Base-by-base conservation (phyloP, 768 basidiomycete genomes). In the Xanthoconium stramineum region DNA sequence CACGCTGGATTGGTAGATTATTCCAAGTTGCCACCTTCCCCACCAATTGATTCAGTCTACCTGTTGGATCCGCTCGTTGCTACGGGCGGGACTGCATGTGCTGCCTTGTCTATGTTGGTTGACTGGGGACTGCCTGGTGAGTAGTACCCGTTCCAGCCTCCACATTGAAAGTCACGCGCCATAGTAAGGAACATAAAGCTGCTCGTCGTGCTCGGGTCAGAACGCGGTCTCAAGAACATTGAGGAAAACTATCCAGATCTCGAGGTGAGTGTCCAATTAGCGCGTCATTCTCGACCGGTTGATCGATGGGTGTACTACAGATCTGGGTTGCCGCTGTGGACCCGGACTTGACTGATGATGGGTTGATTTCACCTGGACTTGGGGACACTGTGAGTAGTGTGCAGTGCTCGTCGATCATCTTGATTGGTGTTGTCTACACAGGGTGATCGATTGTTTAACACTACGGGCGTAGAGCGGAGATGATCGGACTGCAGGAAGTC, bases 31-130 rank as follows among this genome's bases (percentile, higher is more conserved):
- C 94, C 94, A 13, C 74, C 83, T 37, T 74, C 76, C 10, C 84
- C 88, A 5, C 84, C 87, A 0, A 82, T 95, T 14, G 95, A 98
- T 65, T 72, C 82, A 39, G 85, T 94, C n/a, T 92, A 85, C 74
- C 76, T 98, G 24, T 78, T 98, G 32, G 96, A 98, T 63, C 96
- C 96, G 17, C 74, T 98, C 33, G 86, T 98, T 64, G 96, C 96
- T 0, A 98, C 96, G 3, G 96, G 94, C 50, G 91, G 93, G 12
- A 98, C 96, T 5, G 93, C 91, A 3, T 80, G 82, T 59, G 94
- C 96, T 17, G 95, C 95, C 10, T 69, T 98, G 53, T 66, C 80
- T 49, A 98, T 97, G 92, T 79, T 96, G 50, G 63, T 78, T 2
- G 92, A 92, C 52, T 92, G 90, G 91, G 90, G 91, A 30, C 79